Percentiles rank a stretch among this genome's conserved stretches.
Conservation (phyloP, 352 stramenopile species). For the Globisporangium takayamanum region DNA sequence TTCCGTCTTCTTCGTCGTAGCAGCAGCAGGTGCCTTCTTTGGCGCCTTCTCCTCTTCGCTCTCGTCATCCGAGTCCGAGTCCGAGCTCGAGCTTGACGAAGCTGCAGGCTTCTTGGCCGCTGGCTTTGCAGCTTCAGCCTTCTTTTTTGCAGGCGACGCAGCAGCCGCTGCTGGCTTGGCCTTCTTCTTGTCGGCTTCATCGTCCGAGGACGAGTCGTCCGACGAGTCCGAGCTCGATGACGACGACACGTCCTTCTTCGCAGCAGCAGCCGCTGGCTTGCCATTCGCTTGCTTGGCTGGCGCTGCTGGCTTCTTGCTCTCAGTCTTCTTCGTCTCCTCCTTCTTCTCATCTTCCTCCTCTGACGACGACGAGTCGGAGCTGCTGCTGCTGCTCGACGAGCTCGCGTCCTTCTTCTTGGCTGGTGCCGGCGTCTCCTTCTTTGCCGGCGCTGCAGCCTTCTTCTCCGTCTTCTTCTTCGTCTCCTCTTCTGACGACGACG, state of each 20-base stretch:
- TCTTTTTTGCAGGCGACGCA: conserved; percentile 14
- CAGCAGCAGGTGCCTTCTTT: conserved; percentile 14
- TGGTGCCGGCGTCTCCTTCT: conserved; percentile 10
- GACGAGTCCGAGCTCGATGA: conserved; percentile 21
- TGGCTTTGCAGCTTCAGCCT: conserved; percentile 10
- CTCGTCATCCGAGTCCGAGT: conserved; percentile 45
- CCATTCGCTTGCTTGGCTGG: conserved; percentile 17
- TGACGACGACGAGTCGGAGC: conserved; percentile 20
- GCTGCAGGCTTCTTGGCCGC: conserved; percentile 20
- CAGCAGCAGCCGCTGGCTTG: conserved; percentile 5
- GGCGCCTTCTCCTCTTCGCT: conserved; percentile 31
- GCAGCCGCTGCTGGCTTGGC: not conserved
- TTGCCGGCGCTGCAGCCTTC: conserved; percentile 2
- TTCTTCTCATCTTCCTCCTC: conserved; percentile 24
- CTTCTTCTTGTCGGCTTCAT: conserved; percentile 28
- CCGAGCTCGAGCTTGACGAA: conserved; percentile 27
- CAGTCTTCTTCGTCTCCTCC: not conserved
- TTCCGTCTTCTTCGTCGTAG: conserved; percentile 23
- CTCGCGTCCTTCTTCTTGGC: conserved; percentile 22
- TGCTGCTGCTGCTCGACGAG: conserved; percentile 7
- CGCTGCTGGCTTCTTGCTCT: conserved; percentile 10
- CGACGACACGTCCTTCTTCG: conserved; percentile 24
- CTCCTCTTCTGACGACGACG: conserved; percentile 31
- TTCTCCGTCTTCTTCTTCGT: conserved; percentile 15
- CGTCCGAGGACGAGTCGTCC: conserved; percentile 25